Conservation (phyloP, 2,329 filamentous ascomycete species). For the Diatrype stigma region DNA sequence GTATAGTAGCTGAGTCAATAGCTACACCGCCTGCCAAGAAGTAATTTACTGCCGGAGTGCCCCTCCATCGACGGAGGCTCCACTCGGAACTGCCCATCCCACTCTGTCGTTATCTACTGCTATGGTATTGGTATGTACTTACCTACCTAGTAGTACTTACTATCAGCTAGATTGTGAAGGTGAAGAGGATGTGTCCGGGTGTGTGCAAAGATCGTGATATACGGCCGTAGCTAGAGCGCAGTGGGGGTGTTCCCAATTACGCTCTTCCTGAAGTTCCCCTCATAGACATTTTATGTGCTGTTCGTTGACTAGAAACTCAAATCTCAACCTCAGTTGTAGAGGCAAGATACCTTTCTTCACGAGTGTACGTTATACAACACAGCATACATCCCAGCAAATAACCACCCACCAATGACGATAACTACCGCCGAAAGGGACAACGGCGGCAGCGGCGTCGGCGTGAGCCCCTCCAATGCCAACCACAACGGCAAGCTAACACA, state of each 20-base stretch:
- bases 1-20: neutral
- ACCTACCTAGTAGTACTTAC: too few species aligned
- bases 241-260: too few species aligned
- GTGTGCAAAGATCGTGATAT: too few species aligned
- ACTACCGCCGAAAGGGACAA: neutral
- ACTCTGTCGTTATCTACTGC: neutral
- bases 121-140: neutral
- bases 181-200: too few species aligned
- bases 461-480: conserved; percentile 24
- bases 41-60: neutral
- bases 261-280: too few species aligned
- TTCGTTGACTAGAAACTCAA: too few species aligned
- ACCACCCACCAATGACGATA: neutral
- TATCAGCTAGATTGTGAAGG: too few species aligned
- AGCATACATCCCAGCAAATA: neutral
- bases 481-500: conserved; percentile 48
- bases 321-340: too few species aligned
- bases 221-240: too few species aligned
- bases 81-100: neutral
- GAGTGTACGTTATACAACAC: too few species aligned
- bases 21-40: neutral
- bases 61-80: neutral
- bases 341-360: too few species aligned
- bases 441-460: neutral
- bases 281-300: too few species aligned